These are phyloP conservation scores for Cryptococcus deneoformans DNA, from an alignment of 1,284 basidiomycete genomes.

Conservation along the genomic window DNA sequence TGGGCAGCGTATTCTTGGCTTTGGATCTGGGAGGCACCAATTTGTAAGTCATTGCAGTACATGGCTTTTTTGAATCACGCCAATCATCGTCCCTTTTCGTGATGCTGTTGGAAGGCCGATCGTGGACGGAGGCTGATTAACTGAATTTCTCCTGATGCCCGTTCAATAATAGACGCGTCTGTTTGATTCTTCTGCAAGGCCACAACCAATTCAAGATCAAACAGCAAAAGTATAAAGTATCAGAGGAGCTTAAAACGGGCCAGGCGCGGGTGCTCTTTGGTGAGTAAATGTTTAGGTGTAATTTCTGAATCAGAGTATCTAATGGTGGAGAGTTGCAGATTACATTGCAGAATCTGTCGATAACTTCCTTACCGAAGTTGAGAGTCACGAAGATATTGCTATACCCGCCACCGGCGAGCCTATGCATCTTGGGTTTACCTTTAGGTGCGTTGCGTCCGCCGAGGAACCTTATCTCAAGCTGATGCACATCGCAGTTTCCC, in stretches of 20 bases:
- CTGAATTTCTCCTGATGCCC: no score
- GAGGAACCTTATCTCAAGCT: no score
- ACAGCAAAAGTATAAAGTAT: constrained; percentile 93
- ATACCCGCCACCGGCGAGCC: constrained; percentile 51
- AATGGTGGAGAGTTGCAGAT: constrained; percentile 55
- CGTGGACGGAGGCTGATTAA: no score
- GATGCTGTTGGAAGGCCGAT: no score
- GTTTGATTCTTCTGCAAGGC: constrained; percentile 86
- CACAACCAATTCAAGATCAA: constrained; percentile 82
- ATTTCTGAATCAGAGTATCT: background rate
- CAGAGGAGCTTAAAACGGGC: constrained; percentile 83
- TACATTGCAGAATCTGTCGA: constrained; percentile 97
- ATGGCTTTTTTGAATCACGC: no score
- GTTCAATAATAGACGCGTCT: constrained; percentile 67
- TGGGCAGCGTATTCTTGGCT: constrained; percentile 71
- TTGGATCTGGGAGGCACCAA: constrained; percentile 95
- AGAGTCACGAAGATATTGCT: constrained; percentile 26
- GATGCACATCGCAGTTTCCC: constrained; percentile 61
- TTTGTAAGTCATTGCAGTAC: constrained; percentile 58
- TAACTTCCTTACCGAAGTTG: constrained; percentile 77
- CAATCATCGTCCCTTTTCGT: no score
- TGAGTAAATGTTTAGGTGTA: constrained; percentile 46
- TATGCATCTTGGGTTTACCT: constrained; percentile 85
- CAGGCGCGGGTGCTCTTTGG: constrained; percentile 79
- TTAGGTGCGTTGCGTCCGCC: constrained; percentile 54